Evolutionary conservation across 371 early-diverging fungal genomes (phyloP).

Genomic region (Rhizomucor pusillus): DNA sequence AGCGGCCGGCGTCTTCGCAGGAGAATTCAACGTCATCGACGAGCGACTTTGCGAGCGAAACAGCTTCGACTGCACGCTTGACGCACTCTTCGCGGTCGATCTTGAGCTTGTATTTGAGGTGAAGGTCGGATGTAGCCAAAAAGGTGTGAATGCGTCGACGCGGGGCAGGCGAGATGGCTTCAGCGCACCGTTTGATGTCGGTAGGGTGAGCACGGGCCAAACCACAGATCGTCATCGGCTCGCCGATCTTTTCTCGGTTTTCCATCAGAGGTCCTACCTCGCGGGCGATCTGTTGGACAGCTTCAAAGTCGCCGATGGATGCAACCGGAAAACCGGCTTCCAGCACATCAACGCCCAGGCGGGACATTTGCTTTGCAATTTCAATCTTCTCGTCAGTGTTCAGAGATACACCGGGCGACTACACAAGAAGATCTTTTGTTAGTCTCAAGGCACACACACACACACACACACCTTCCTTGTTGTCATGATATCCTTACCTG

Average conservation of each 20-base stretch:
- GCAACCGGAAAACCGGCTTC: slow-evolving; percentile 96
- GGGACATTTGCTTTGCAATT: slow-evolving; percentile 87
- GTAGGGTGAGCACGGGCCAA: slow-evolving; percentile 84
- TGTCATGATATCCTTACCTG: slow-evolving; percentile 58
- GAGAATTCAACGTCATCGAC: slow-evolving; percentile 91
- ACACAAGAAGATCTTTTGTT: neutral
- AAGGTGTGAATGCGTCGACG: slow-evolving; percentile 89
- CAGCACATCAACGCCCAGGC: slow-evolving; percentile 91
- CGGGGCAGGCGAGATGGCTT: slow-evolving; percentile 85
- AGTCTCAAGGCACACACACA: neutral
- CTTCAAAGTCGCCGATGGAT: slow-evolving; percentile 91
- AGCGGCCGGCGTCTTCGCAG: slow-evolving; percentile 93
- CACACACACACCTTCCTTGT: neutral
- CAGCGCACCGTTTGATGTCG: slow-evolving; percentile 89
- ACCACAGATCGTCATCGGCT: slow-evolving; percentile 87
- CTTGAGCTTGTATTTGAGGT: slow-evolving; percentile 90
- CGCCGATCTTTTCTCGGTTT: slow-evolving; percentile 76
- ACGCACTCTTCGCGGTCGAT: slow-evolving; percentile 87
- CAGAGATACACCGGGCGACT: slow-evolving; percentile 96
- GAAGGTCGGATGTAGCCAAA: slow-evolving; percentile 95
- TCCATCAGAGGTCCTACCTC: slow-evolving; percentile 86
- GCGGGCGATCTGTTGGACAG: slow-evolving; percentile 89
- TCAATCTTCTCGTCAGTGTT: slow-evolving; percentile 90
- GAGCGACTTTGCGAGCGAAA: slow-evolving; percentile 73
- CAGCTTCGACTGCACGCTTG: slow-evolving; percentile 80